Conservation (phyloP, 305 asterid genomes). For the Caryopteris hybrid region DNA sequence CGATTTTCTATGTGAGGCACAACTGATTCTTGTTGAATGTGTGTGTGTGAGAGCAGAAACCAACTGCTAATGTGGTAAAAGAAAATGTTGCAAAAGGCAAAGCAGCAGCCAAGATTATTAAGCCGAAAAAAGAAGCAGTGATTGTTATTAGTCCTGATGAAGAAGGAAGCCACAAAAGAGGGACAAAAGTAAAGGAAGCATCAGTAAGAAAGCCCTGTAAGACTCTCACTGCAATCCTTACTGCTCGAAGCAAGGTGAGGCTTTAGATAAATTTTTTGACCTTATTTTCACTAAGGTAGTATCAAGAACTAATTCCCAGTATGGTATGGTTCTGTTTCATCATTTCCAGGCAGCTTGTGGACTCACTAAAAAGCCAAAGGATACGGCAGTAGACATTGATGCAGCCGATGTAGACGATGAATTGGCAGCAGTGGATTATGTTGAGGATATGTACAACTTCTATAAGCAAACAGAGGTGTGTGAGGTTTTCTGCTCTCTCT, state of each 20-base stretch:
- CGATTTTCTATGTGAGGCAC: not conserved
- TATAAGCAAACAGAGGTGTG: conserved; percentile 43
- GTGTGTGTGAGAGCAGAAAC: too few species aligned
- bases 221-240: conserved; percentile 41
- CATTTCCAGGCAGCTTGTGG: conserved; percentile 58
- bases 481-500: too few species aligned
- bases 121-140: conserved; percentile 23
- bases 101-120: conserved; percentile 18
- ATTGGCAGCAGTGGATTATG: conserved; percentile 53
- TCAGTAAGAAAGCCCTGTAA: conserved; percentile 31
- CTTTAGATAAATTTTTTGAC: too few species aligned
- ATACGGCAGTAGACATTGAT: conserved; percentile 36
- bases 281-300: too few species aligned
- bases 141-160: conserved; percentile 35
- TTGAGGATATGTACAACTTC: conserved; percentile 50
- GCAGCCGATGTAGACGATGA: conserved; percentile 42
- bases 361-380: conserved; percentile 32
- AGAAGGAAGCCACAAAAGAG: conserved; percentile 16
- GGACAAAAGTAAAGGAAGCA: conserved; percentile 10
- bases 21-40: too few species aligned
- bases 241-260: conserved; percentile 67
- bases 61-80: conserved; percentile 10
- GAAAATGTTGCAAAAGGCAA: conserved; percentile 19
- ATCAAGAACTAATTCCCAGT: too few species aligned
- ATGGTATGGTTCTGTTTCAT: too few species aligned